Evolutionary conservation across 2,329 filamentous ascomycete species (phyloP), one percentile per base, ranked within the genome.

Genomic region (Diaporthe destruens): DNA sequence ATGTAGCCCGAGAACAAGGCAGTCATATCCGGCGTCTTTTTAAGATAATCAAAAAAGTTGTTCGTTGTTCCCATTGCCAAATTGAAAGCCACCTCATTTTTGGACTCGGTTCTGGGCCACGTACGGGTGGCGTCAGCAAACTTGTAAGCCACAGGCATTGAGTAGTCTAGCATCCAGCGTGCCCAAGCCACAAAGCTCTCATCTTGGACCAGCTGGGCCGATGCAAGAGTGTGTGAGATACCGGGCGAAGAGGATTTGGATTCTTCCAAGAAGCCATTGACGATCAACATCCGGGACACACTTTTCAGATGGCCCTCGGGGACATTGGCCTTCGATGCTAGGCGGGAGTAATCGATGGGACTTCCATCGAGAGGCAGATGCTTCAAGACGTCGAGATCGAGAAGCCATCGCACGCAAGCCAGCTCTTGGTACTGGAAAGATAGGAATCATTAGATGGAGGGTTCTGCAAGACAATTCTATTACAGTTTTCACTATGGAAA

Each of bases 201-300:
- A 57, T 57, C 32, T 23, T 36, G 54, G 9, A 57, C 54, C 54
- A 57, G 32, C 32, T 36, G 23, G 14, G 54, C 20, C 20, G 54
- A 57, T 20, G 32, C 20, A n/a, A 20, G 32, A 39, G 54, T 57
- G 32, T 57, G 54, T 36, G 54, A 23, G 54, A 57, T 57, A 20
- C 54, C 54, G 39, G 54, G 51, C 51, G 51, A 25, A n/a, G 32
- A 57, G 8, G 32, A 57, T 23, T 57, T 57, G 32, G 54, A 57
- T 57, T 57, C 54, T 36, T 57, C 54, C 54, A 57, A 57, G 54
- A 57, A 57, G 54, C 54, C 54, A 14, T 57, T 57, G 32, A 57
- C 54, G 20, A 32, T 32, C 2, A 32, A 32, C 54, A 57, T 57
- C 23, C 54, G 54, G 23, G 54, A 57, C 18, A 57, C 54, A 36